Evolutionary conservation across 352 stramenopile species (phyloP).

Genomic region (Phytopythium chamaehyphon): DNA sequence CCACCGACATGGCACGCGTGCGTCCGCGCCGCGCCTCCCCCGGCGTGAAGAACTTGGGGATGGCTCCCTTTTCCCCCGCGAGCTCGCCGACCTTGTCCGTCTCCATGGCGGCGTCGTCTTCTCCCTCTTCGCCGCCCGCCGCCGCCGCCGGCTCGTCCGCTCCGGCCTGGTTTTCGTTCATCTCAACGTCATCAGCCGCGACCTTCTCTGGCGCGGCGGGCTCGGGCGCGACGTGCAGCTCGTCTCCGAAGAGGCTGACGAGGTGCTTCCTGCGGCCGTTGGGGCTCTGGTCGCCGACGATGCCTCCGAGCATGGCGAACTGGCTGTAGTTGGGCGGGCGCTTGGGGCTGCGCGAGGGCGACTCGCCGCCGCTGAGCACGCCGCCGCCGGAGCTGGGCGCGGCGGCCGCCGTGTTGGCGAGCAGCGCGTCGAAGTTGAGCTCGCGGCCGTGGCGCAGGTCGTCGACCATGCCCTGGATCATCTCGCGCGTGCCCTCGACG

Average conservation of each 20-base stretch:
- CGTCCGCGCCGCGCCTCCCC: conserved; percentile 57
- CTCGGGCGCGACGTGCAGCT: conserved; percentile 39
- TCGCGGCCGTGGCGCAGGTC: conserved; percentile 76
- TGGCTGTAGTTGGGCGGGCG: conserved; percentile 79
- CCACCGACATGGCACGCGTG: conserved; percentile 54
- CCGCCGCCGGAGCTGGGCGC: conserved; percentile 4
- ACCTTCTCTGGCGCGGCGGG: conserved; percentile 10
- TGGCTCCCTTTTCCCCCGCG: conserved; percentile 21
- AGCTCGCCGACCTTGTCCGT: conserved; percentile 13
- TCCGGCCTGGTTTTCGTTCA: conserved; percentile 25
- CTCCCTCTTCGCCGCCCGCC: conserved; percentile 12
- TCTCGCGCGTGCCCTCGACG: conserved; percentile 77
- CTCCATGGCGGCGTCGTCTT: conserved; percentile 13
- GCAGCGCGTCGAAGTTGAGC: conserved; percentile 39
- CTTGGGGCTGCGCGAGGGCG: conserved; percentile 72
- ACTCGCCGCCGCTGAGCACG: conserved; percentile 24
- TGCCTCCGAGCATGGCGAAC: conserved; percentile 28
- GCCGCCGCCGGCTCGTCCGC: not conserved
- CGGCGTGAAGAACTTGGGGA: conserved; percentile 71
- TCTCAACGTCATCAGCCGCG: conserved; percentile 39
- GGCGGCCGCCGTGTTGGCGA: conserved; percentile 13
- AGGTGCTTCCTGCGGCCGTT: conserved; percentile 53
- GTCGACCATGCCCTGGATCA: conserved; percentile 79
- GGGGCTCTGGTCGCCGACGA: conserved; percentile 27
- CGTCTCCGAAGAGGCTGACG: conserved; percentile 75